Evolutionary conservation across 2,329 filamentous ascomycete species (phyloP).

Genomic region (Lachnellula hyalina): DNA sequence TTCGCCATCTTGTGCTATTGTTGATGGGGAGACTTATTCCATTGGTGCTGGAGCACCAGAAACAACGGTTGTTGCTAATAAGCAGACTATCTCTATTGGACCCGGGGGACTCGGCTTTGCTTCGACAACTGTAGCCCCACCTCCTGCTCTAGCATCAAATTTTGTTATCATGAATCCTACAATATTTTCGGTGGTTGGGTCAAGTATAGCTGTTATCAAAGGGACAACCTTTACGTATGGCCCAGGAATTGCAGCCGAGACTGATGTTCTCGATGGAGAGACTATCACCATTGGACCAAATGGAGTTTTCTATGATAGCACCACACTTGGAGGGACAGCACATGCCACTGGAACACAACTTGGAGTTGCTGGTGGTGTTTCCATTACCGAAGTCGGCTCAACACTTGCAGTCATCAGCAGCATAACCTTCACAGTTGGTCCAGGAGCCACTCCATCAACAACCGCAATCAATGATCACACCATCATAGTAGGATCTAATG

Average conservation of each 20-base stretch:
- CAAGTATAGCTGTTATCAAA: constrained; percentile 16
- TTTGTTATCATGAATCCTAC: constrained; percentile 20
- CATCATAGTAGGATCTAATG: constrained; percentile 45
- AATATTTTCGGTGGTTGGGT: constrained; percentile 20
- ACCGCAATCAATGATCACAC: constrained; percentile 45
- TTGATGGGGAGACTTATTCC: constrained; percentile 19
- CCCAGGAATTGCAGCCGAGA: constrained; percentile 13
- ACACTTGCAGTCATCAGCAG: constrained; percentile 42
- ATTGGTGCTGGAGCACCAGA: constrained; percentile 20
- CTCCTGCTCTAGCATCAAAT: constrained; percentile 16
- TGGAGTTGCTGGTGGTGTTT: constrained; percentile 25
- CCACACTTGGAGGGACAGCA: constrained; percentile 18
- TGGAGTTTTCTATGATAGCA: constrained; percentile 18
- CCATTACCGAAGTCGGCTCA: constrained; percentile 25
- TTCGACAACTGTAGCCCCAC: constrained; percentile 18
- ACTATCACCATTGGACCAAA: constrained; percentile 22
- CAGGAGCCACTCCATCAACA: constrained; percentile 38
- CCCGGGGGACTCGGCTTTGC: constrained; percentile 19
- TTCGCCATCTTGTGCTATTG: constrained; percentile 11
- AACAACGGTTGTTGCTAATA: constrained; percentile 16
- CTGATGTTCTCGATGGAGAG: constrained; percentile 21
- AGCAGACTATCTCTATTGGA: constrained; percentile 23
- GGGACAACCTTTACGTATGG: constrained; percentile 19
- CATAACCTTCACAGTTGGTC: constrained; percentile 47
- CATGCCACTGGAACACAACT: constrained; percentile 19